Conservation (phyloP, 2,329 filamentous ascomycete species). For the Pseudophaeomoniella oleicola region DNA sequence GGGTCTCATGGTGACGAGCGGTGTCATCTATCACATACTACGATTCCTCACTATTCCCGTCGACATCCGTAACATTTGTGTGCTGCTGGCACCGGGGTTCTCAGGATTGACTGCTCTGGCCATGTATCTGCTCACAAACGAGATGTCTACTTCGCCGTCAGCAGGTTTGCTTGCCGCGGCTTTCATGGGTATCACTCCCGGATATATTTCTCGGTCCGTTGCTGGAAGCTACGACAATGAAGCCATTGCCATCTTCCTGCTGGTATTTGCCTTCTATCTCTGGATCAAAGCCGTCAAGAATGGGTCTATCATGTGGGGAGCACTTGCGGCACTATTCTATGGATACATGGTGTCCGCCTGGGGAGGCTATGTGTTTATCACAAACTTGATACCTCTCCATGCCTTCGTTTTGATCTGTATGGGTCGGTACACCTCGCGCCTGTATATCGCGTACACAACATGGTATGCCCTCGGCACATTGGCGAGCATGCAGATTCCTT, state of each 20-base stretch:
- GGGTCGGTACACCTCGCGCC: constrained; percentile 83
- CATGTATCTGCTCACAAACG: constrained; percentile 86
- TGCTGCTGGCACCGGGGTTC: constrained; percentile 85
- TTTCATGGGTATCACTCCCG: constrained; percentile 96
- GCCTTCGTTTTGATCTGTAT: constrained; percentile 89
- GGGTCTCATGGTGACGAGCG: constrained; percentile 97
- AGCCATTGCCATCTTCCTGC: constrained; percentile 95
- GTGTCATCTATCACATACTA: constrained; percentile 87
- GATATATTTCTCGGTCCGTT: constrained; percentile 95
- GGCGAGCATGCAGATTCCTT: constrained; percentile 98
- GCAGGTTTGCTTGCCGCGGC: constrained; percentile 84
- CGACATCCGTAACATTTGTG: constrained; percentile 97
- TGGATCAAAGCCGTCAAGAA: constrained; percentile 99
- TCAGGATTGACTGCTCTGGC: constrained; percentile 89
- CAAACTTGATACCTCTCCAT: constrained; percentile 87
- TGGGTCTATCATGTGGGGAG: constrained; percentile 93
- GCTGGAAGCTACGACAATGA: constrained; percentile 99
- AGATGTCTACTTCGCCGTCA: constrained; percentile 91
- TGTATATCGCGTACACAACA: constrained; percentile 94
- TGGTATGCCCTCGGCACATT: constrained; percentile 95
- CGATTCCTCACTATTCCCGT: constrained; percentile 79
- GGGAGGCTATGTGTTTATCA: constrained; percentile 99
- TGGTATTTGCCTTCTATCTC: constrained; percentile 96
- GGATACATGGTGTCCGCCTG: constrained; percentile 99
- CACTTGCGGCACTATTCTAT: constrained; percentile 87